Evolutionary conservation across 2,329 filamentous ascomycete species (phyloP).

Genomic region (Colletotrichum sp.): DNA sequence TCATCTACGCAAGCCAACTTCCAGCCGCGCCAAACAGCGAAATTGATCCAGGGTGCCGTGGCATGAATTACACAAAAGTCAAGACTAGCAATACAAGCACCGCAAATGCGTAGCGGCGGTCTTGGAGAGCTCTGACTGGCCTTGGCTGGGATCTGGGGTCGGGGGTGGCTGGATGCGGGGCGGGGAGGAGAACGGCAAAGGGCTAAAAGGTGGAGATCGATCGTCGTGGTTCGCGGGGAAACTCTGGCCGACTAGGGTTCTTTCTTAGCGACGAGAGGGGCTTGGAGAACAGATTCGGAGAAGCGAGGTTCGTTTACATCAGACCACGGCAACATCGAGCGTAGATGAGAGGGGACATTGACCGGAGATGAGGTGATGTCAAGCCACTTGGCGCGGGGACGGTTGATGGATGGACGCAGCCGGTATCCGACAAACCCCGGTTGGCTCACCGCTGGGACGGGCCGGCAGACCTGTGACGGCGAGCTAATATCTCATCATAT

Average conservation of each 20-base stretch:
- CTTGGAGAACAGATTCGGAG: not conserved
- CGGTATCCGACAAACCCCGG: slow-evolving; percentile 2
- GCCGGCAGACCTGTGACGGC: not conserved
- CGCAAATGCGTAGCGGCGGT: slow-evolving; percentile 7
- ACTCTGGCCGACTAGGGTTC: slow-evolving; percentile 3
- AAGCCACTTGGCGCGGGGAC: not conserved
- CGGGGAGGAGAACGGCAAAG: not conserved
- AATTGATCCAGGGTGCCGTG: not conserved
- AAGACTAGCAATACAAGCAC: not conserved
- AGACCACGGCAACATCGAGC: not conserved
- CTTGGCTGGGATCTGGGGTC: not conserved
- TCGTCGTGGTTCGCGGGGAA: slow-evolving; percentile 20
- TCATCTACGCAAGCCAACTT: not conserved
- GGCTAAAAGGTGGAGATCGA: not conserved
- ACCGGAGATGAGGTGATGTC: not conserved
- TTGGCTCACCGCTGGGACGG: slow-evolving; percentile 3
- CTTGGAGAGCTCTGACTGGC: slow-evolving; percentile 4
- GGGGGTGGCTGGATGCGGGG: not conserved
- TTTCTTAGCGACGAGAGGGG: not conserved
- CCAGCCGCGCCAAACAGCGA: not conserved
- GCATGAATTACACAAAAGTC: not conserved
- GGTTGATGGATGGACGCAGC: not conserved
- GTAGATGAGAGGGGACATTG: not conserved
- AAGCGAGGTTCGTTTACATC: not conserved
- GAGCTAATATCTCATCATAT: not conserved